Evolutionary conservation across 345 rosid genomes (phyloP), one percentile per base, ranked within the genome.

Genomic region (Aquilaria yunnanensis): DNA sequence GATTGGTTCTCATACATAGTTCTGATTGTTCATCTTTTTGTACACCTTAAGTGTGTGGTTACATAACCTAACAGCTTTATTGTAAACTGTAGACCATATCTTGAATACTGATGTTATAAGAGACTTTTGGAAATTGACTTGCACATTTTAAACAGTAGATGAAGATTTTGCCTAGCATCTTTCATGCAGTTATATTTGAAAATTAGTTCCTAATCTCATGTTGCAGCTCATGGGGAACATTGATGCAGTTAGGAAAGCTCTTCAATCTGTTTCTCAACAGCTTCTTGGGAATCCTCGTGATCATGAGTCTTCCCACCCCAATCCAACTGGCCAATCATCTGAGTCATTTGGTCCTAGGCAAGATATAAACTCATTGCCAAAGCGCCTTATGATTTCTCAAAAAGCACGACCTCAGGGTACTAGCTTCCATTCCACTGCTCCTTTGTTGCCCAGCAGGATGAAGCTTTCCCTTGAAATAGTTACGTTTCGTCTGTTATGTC

Each of bases 241-340:
- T 61, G 82, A 74, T 69, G 77, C 85, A n/a, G 85, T 83, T 62
- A 74, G 75, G 70, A 88, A 76, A 75, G 96, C 88, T 54, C 77
- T 85, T 60, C 78, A 63, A 59, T 77, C 72, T 33, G 72, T 85
- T 74, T 79, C 88, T 64, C 81, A 68, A 61, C 82, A 81, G 58
- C 83, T 88, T 65, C 67, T 82, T 68, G 90, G 79, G 12, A 82
- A 73, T 70, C 75, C 71, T 33, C 70, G 71, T 64, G 82, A 79
- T 72, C 71, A 66, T 37, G 85, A 81, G 41, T 41, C 78, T 34
- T 72, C 58, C 59, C 67, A 71, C 47, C 63, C 65, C 66, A 80
- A 70, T 56, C 41, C 72, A 60, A 57, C 71, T n/a, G 81, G 85
- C 47, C 69, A 67, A 59, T 68, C 82, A 45, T 78, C 75, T 46